Conservation (phyloP, 140 eudicot species). For the Senecio squalidus region DNA sequence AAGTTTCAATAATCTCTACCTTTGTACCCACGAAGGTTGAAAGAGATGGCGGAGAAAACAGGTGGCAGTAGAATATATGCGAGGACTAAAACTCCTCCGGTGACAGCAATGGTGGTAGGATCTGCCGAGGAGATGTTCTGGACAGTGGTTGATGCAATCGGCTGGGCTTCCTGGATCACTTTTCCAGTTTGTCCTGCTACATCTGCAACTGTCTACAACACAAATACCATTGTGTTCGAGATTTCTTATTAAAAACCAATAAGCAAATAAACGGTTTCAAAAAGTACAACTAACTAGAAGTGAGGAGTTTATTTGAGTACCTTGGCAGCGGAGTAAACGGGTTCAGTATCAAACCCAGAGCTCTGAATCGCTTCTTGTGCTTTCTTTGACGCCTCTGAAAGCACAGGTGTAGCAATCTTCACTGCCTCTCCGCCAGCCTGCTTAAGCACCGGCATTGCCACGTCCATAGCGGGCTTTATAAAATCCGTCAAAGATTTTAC, state of each 20-base stretch:
- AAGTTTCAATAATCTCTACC: conserved; percentile 36
- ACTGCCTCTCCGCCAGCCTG: conserved; percentile 80
- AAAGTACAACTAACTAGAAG: too few species aligned
- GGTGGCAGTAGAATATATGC: conserved; percentile 87
- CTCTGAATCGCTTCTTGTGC: conserved; percentile 85
- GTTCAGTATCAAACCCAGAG: conserved; percentile 70
- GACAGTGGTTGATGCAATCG: conserved; percentile 74
- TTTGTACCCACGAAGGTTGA: conserved; percentile 74
- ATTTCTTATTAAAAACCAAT: too few species aligned
- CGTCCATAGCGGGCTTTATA: conserved; percentile 69
- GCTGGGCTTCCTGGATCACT: conserved; percentile 68
- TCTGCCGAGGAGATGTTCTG: conserved; percentile 72
- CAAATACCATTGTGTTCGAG: too few species aligned
- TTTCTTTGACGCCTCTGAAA: conserved; percentile 76
- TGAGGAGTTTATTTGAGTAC: conserved; percentile 24
- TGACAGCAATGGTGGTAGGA: conserved; percentile 60
- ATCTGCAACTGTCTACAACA: conserved; percentile 77
- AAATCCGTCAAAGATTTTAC: conserved; percentile 44
- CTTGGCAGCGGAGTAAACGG: conserved; percentile 74
- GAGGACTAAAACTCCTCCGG: conserved; percentile 70
- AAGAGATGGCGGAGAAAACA: conserved; percentile 63
- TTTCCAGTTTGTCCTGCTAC: conserved; percentile 86
- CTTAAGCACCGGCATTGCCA: conserved; percentile 70
- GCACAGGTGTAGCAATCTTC: conserved; percentile 67
- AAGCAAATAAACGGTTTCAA: too few species aligned